Percentiles rank a stretch among this genome's conserved stretches.
These are phyloP conservation scores for Crassisporium funariophilum DNA, from an alignment of 768 basidiomycete species.

Conservation along the genomic window DNA sequence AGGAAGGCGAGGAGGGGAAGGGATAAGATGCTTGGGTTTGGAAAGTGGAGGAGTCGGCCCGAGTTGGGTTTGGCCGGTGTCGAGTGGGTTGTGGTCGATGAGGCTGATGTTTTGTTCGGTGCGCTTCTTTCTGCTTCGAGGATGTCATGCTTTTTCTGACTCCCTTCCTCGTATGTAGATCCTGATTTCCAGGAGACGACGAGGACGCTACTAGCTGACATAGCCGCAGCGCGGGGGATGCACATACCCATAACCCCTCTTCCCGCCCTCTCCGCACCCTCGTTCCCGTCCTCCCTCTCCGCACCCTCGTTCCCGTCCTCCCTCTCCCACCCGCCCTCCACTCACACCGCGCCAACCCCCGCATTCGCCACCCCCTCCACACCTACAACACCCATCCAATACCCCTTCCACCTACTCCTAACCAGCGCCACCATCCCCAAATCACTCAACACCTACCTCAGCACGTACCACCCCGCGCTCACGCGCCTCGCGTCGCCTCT, in stretches of 20 bases:
- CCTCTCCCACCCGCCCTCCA: conserved; percentile 16
- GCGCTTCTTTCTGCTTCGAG: conserved; percentile 20
- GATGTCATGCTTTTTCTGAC: not conserved
- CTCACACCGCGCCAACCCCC: conserved; percentile 23
- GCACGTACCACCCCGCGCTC: conserved; percentile 59
- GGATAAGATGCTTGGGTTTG: conserved; percentile 40
- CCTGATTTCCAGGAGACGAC: conserved; percentile 82
- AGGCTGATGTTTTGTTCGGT: conserved; percentile 92
- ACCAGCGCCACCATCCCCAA: conserved; percentile 88
- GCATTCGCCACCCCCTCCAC: conserved; percentile 73
- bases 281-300: conserved; percentile 12
- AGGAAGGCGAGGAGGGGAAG: conserved; percentile 35
- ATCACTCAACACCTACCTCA: conserved; percentile 67
- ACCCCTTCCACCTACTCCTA: conserved; percentile 82
- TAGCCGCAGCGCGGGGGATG: conserved; percentile 61
- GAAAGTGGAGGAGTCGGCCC: conserved; percentile 44
- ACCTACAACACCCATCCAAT: conserved; percentile 47
- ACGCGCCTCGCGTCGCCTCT: conserved; percentile 79
- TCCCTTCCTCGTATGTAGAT: conserved; percentile 44
- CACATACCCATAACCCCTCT: conserved; percentile 36
- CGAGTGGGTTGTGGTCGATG: conserved; percentile 91
- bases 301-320: conserved; percentile 15
- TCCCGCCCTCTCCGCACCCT: conserved; percentile 22
- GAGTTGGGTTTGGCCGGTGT: conserved; percentile 67
- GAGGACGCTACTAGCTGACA: conserved; percentile 65